phyloP scores from a whole-genome alignment of 441 rosid genomes.

The Raphanus hybrid region DNA sequence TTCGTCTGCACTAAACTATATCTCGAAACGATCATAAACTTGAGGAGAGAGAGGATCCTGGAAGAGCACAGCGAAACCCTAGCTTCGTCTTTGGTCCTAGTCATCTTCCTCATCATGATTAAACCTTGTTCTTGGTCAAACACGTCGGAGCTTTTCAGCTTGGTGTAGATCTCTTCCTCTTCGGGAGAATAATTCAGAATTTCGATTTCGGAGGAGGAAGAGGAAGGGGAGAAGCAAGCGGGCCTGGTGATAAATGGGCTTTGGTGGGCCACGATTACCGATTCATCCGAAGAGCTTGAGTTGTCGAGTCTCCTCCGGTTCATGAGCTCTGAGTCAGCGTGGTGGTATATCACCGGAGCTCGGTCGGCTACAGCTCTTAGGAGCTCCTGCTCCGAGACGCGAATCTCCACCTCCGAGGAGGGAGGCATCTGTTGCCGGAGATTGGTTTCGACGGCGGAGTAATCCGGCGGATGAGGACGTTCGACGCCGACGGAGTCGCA shows the following conservation, averaged over 20 bases:
- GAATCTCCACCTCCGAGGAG: constrained; percentile 28
- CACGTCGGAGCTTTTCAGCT: constrained; percentile 47
- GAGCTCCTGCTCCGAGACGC: constrained; percentile 76
- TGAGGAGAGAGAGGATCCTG: constrained; percentile 48
- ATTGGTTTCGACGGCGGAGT: constrained; percentile 38
- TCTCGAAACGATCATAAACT: constrained; percentile 51
- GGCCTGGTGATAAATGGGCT: constrained; percentile 71
- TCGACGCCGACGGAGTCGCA: constrained; percentile 45
- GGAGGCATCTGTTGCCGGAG: constrained; percentile 45
- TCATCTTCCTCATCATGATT: constrained; percentile 50
- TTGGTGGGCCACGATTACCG: constrained; percentile 55
- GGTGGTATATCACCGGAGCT: constrained; percentile 64
- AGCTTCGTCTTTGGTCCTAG: constrained; percentile 53
- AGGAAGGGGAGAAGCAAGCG: constrained; percentile 68
- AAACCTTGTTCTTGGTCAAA: constrained; percentile 59
- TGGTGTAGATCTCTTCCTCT: constrained; percentile 52
- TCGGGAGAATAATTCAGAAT: constrained; percentile 38
- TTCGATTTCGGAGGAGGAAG: constrained; percentile 51
- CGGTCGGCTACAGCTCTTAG: constrained; percentile 65
- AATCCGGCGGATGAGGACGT: constrained; percentile 48
- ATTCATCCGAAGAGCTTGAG: constrained; percentile 74
- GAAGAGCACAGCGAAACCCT: constrained; percentile 55
- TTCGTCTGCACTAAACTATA: constrained; percentile 59
- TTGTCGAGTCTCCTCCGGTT: constrained; percentile 31
- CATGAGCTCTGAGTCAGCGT: constrained; percentile 47